These are phyloP conservation scores for Yamadazyma dushanensis DNA, from an alignment of 1,139 yeast genomes.

Conservation along the genomic window DNA sequence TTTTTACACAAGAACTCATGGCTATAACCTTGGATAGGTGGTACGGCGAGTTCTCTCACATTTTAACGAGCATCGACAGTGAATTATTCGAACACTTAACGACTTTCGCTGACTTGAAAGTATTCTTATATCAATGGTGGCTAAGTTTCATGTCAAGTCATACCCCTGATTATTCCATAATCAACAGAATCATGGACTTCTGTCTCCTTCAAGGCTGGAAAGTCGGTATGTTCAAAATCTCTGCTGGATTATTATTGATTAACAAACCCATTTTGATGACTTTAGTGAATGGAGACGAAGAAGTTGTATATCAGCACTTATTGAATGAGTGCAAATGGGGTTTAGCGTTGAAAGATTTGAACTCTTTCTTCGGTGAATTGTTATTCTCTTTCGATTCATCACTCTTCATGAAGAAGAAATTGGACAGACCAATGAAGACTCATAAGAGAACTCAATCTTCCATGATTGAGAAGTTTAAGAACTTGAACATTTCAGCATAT, in stretches of 20 bases:
- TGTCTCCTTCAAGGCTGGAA: constrained; percentile 66
- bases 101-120: constrained; percentile 40
- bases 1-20: constrained; percentile 55
- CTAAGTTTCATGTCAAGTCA: constrained; percentile 64
- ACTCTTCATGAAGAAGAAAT: constrained; percentile 20
- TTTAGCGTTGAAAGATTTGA: constrained; percentile 48
- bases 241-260: constrained; percentile 53
- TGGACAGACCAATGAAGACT: constrained; percentile 16
- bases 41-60: constrained; percentile 51
- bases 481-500: constrained; percentile 17
- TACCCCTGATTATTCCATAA: constrained; percentile 53
- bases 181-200: constrained; percentile 54
- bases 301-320: constrained; percentile 60
- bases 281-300: constrained; percentile 53
- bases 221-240: constrained; percentile 59
- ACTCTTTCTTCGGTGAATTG: constrained; percentile 40
- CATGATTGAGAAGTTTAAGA: constrained; percentile 21
- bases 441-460: constrained; percentile 20
- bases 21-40: constrained; percentile 56
- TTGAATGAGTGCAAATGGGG: constrained; percentile 59
- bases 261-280: constrained; percentile 54
- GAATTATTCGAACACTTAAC: constrained; percentile 48
- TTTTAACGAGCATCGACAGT: constrained; percentile 42
- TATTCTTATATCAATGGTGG: constrained; percentile 67
- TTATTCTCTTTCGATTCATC: constrained; percentile 39